A percentile compares a stretch with the other conserved stretches of the same genome.
These are phyloP conservation scores for Begonia loranthoides DNA, from an alignment of 306 rosid species.

Conservation along the genomic window DNA sequence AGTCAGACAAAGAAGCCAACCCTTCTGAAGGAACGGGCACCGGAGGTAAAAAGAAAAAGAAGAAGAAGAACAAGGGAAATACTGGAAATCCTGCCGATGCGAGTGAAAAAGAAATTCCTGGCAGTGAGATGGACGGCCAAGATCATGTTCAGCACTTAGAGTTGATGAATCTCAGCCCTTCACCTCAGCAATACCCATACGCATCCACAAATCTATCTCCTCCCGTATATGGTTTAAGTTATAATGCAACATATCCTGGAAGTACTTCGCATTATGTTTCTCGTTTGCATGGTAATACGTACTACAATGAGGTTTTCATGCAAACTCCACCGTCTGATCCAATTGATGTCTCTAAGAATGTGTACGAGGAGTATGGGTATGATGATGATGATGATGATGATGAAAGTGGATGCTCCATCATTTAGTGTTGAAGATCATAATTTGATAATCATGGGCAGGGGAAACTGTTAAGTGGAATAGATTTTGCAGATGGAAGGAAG, in stretches of 20 bases:
- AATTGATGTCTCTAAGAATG: slow-evolving; percentile 18
- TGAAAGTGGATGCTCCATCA: neutral
- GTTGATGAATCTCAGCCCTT: slow-evolving; percentile 22
- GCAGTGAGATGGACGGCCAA: slow-evolving; percentile 11
- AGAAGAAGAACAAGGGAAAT: slow-evolving; percentile 70
- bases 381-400: neutral
- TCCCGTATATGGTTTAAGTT: slow-evolving; percentile 37
- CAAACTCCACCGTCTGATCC: slow-evolving; percentile 28
- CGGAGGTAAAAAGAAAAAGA: slow-evolving; percentile 37
- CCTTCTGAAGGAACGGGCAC: slow-evolving; percentile 8
- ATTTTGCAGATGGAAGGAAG: neutral
- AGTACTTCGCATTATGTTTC: slow-evolving; percentile 30
- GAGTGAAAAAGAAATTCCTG: slow-evolving; percentile 12
- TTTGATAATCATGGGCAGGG: neutral
- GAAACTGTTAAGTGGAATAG: neutral
- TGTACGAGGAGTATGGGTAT: slow-evolving; percentile 4
- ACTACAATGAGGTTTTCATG: slow-evolving; percentile 12
- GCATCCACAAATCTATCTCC: slow-evolving; percentile 25
- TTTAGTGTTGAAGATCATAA: neutral
- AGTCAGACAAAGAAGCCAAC: slow-evolving; percentile 1
- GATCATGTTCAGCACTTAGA: slow-evolving; percentile 5
- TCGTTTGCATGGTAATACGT: slow-evolving; percentile 32
- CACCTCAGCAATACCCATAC: slow-evolving; percentile 43
- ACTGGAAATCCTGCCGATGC: slow-evolving; percentile 19
- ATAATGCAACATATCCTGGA: slow-evolving; percentile 39